Conservation (phyloP, 768 basidiomycete genomes). For the Boletus bicolor region DNA sequence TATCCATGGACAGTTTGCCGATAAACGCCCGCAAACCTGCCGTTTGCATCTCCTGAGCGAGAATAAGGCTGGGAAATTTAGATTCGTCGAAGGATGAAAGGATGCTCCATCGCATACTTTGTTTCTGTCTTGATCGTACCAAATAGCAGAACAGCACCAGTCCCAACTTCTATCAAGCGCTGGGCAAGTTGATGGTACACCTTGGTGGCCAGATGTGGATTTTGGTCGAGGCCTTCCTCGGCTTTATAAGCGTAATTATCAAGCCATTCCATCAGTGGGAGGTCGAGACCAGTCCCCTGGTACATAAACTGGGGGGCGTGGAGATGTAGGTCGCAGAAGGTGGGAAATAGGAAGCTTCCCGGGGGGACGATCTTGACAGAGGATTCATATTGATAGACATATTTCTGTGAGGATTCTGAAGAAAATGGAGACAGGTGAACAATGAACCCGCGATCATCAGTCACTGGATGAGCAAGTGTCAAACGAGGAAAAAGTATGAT, state of each 20-base stretch:
- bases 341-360: constrained; percentile 71
- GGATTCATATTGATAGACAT: constrained; percentile 24
- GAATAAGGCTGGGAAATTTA: constrained; percentile 54
- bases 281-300: constrained; percentile 81
- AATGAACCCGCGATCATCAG: constrained; percentile 46
- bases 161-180: constrained; percentile 71
- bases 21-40: constrained; percentile 76
- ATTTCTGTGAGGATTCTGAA: constrained; percentile 34
- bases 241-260: constrained; percentile 79
- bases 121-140: constrained; percentile 81
- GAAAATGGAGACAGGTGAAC: constrained; percentile 42
- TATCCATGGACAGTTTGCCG: constrained; percentile 93
- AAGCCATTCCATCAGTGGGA: constrained; percentile 84
- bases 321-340: constrained; percentile 80
- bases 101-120: constrained; percentile 52
- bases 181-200: constrained; percentile 68
- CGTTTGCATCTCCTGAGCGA: constrained; percentile 69
- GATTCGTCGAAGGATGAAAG: not conserved
- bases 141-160: constrained; percentile 73
- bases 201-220: constrained; percentile 53
- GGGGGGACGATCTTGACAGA: constrained; percentile 36
- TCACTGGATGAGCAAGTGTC: constrained; percentile 25
- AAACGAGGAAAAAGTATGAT: not conserved
- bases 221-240: constrained; percentile 68
- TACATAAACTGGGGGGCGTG: constrained; percentile 91